Evolutionary conservation across 441 rosid species (phyloP).

Genomic region (Arabidopsis lyrata): DNA sequence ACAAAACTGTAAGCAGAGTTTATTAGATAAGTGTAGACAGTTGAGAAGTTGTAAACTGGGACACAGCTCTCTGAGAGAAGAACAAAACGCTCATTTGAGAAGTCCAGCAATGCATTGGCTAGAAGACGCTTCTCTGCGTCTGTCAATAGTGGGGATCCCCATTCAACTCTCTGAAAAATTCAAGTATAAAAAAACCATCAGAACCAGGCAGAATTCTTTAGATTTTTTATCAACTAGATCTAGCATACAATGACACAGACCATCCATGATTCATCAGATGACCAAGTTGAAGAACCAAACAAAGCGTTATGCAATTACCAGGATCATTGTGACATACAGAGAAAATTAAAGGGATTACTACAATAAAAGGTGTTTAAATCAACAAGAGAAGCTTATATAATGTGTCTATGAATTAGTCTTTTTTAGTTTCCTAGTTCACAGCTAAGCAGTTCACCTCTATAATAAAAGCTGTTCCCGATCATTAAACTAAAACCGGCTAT

Average conservation of each 20-base stretch:
- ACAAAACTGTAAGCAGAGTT: constrained; percentile 79
- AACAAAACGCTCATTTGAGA: constrained; percentile 86
- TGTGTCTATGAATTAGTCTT: background rate
- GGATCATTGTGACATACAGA: background rate
- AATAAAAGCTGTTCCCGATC: background rate
- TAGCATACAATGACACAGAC: constrained; percentile 10
- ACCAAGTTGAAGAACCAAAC: constrained; percentile 20
- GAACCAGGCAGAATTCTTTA: constrained; percentile 4
- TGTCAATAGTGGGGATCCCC: constrained; percentile 77
- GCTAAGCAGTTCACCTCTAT: constrained; percentile 13
- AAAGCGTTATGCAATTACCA: background rate
- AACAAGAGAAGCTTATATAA: constrained; percentile 4
- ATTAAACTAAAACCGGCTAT: background rate
- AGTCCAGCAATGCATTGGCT: constrained; percentile 86
- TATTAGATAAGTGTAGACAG: constrained; percentile 76
- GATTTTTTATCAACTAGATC: background rate
- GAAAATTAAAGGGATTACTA: constrained; percentile 3
- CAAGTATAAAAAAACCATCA: constrained; percentile 9
- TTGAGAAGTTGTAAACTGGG: constrained; percentile 82
- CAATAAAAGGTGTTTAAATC: background rate
- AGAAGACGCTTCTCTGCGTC: constrained; percentile 94
- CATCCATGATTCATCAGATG: constrained; percentile 14
- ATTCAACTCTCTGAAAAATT: constrained; percentile 63
- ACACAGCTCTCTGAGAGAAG: constrained; percentile 97
- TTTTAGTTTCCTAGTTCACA: constrained; percentile 24